These are phyloP conservation scores for Arachis monticola DNA, from an alignment of 331 rosid species.

Conservation along the genomic window DNA sequence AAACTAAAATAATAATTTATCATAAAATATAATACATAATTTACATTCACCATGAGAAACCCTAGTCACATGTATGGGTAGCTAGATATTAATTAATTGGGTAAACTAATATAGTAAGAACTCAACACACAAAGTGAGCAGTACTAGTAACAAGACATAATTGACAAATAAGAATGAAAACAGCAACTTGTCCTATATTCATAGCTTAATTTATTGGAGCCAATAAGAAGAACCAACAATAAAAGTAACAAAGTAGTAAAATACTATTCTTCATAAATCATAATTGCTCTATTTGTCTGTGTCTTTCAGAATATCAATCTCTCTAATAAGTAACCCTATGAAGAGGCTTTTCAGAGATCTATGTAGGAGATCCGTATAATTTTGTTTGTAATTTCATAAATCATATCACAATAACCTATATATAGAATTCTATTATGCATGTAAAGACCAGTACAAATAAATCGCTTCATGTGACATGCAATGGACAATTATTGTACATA, in stretches of 20 bases:
- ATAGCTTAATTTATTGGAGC: not conserved
- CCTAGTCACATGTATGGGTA: not conserved
- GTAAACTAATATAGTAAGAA: not conserved
- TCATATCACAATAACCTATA: not conserved
- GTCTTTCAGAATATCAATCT: not conserved
- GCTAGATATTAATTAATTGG: not conserved
- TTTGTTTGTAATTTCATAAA: not conserved
- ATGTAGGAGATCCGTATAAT: not conserved
- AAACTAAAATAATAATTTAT: too few relatives aligned
- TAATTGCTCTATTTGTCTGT: not conserved
- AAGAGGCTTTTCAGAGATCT: not conserved
- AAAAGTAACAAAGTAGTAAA: not conserved
- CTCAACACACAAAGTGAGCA: too few relatives aligned
- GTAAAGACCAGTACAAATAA: not conserved
- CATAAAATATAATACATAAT: not conserved
- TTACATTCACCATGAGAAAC: not conserved
- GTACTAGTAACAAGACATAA: not conserved
- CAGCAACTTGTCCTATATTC: not conserved
- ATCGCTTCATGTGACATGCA: not conserved
- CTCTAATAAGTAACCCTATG: not conserved
- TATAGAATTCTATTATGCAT: not conserved
- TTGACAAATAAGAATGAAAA: not conserved
- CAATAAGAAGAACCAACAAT: not conserved
- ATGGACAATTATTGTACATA: not conserved
- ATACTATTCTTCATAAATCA: not conserved